Percentiles rank a stretch among this genome's conserved stretches.
Evolutionary conservation across 2,329 filamentous ascomycete genomes (phyloP).

Genomic region (Paecilomyces formosus): DNA sequence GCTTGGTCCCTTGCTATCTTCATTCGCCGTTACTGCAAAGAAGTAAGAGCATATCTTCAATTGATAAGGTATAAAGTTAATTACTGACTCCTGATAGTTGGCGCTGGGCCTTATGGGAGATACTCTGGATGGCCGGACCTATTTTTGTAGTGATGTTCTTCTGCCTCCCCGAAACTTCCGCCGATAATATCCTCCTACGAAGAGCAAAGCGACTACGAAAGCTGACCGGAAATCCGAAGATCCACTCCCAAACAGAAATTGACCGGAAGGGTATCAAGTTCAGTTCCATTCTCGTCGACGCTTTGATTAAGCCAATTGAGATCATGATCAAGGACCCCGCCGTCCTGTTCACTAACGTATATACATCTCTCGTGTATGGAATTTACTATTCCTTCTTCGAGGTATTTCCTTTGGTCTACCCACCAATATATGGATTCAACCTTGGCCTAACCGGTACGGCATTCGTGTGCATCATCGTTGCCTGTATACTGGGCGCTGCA

Average conservation of each 20-base stretch:
- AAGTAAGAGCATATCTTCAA: not conserved
- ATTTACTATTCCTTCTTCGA: slow-evolving; percentile 54
- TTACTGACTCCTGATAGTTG: slow-evolving; percentile 29
- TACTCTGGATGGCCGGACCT: slow-evolving; percentile 54
- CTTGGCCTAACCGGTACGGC: slow-evolving; percentile 52
- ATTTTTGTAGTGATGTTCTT: slow-evolving; percentile 54
- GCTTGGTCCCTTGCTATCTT: slow-evolving; percentile 54
- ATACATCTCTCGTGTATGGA: slow-evolving; percentile 53
- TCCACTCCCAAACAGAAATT: slow-evolving; percentile 58
- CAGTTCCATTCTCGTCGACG: slow-evolving; percentile 11
- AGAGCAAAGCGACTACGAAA: slow-evolving; percentile 55
- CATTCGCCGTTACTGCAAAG: slow-evolving; percentile 49
- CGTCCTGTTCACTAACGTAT: slow-evolving; percentile 56
- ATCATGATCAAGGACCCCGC: slow-evolving; percentile 58
- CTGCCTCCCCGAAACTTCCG: slow-evolving; percentile 58
- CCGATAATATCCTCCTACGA: slow-evolving; percentile 54
- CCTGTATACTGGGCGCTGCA: slow-evolving; percentile 46
- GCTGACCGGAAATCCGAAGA: slow-evolving; percentile 48
- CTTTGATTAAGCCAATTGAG: slow-evolving; percentile 43
- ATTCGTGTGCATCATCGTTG: slow-evolving; percentile 54
- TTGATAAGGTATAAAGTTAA: not conserved
- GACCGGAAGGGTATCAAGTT: slow-evolving; percentile 37
- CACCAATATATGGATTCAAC: slow-evolving; percentile 52
- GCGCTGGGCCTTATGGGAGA: slow-evolving; percentile 54
- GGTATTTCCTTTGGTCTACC: slow-evolving; percentile 58